Evolutionary conservation across 2,329 filamentous ascomycete species (phyloP), one percentile per base, ranked within the genome.

Genomic region (Trichoderma sp.): DNA sequence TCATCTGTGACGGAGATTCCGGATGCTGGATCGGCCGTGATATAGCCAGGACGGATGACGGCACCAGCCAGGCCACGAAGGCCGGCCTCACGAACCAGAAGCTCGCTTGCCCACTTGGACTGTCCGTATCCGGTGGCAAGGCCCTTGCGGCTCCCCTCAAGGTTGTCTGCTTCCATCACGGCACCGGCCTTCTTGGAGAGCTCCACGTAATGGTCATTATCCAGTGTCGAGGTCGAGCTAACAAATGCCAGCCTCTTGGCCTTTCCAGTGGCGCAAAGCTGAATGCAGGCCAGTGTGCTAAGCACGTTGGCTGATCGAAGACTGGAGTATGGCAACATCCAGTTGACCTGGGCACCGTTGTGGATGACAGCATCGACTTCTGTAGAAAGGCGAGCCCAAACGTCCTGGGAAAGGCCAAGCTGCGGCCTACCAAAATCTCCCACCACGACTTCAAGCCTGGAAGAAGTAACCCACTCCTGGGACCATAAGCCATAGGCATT

Each of bases 61-160:
- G 90, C 86, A 18, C 93, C 94, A 18, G 81, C 83, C 2, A 97
- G 86, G 13, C 95, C 94, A 68, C 92, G 87, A 68, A 83, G 83
- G 59, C 94, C 93, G 28, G 95, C 94, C 77, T 93, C 91, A 28
- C 92, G 87, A 28, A 94, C 87, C 59, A 97, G 84, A 59, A 87
- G 81, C 74, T 90, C 87, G 7, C 83, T 81, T 43, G 83, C 91
- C 94, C 63, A 66, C 30, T 66, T 66, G 51, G 88, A 89, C 79
- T 97, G 94, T 3, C 95, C 94, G 75, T 97, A 97, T 5, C 95
- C 94, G 1, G 92, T 97, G 49, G 89, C 89, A 1, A 97, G 87
- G 32, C 92, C 92, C 64, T 83, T 89, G 49, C 89, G 85, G 75
- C 92, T 94, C 65, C 94, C 93, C 73, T 87, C 83, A 70, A 97